These are phyloP conservation scores for Pseudohyphozyma bogoriensis DNA, from an alignment of 768 basidiomycete genomes.

Conservation along the genomic window DNA sequence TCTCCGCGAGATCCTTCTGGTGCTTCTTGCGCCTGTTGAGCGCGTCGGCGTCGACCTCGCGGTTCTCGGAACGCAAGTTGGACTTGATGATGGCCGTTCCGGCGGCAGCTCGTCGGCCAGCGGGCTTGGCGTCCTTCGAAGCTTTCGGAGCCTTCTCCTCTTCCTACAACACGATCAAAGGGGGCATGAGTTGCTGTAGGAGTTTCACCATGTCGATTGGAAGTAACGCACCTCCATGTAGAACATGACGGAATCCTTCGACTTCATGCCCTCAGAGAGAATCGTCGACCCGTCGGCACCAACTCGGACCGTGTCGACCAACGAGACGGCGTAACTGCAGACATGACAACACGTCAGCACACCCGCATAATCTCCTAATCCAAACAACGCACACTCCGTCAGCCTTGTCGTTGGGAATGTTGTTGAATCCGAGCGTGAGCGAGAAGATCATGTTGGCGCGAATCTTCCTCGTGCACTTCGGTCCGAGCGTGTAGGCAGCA, in stretches of 20 bases:
- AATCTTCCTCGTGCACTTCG: slow-evolving; percentile 64
- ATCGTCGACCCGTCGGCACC: slow-evolving; percentile 45
- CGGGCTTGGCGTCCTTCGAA: slow-evolving; percentile 38
- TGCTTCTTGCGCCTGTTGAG: slow-evolving; percentile 73
- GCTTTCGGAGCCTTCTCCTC: slow-evolving; percentile 47
- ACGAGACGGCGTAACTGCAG: slow-evolving; percentile 68
- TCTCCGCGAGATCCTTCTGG: slow-evolving; percentile 68
- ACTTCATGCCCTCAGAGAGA: slow-evolving; percentile 69
- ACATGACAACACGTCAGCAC: not conserved
- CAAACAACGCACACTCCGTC: slow-evolving; percentile 51
- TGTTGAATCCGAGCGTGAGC: slow-evolving; percentile 72
- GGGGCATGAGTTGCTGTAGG: not conserved
- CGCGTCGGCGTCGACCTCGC: slow-evolving; percentile 70
- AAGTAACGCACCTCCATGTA: slow-evolving; percentile 44
- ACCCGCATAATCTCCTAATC: not conserved
- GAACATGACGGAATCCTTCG: slow-evolving; percentile 76
- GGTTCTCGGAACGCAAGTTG: slow-evolving; percentile 77
- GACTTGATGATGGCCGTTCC: slow-evolving; percentile 54
- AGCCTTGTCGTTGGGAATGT: slow-evolving; percentile 57
- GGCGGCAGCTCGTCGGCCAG: slow-evolving; percentile 30
- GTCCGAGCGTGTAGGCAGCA: slow-evolving; percentile 64
- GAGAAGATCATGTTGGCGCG: slow-evolving; percentile 76
- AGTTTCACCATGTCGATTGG: not conserved
- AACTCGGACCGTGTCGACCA: slow-evolving; percentile 79
- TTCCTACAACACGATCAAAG: slow-evolving; percentile 42